Evolutionary conservation across 2,329 filamentous ascomycete genomes (phyloP).

Genomic region (Exserohilum turcica): DNA sequence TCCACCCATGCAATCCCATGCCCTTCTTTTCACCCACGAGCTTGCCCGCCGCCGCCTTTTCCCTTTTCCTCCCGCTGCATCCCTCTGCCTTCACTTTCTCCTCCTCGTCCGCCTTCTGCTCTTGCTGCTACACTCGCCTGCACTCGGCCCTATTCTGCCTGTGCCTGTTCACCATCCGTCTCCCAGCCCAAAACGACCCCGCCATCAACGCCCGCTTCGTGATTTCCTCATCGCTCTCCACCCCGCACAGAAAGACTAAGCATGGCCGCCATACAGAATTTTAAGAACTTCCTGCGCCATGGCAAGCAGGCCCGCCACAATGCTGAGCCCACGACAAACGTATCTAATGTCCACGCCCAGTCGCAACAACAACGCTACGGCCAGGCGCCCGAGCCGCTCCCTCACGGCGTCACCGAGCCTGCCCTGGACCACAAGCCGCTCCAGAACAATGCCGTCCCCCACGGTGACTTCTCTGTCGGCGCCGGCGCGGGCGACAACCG

Average conservation of each 20-base stretch:
- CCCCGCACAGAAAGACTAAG: conserved; percentile 21
- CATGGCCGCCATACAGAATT: conserved; percentile 83
- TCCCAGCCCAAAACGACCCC: conserved; percentile 26
- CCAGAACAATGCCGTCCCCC: conserved; percentile 55
- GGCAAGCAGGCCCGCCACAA: conserved; percentile 88
- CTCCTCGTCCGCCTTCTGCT: background rate
- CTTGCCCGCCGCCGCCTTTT: conserved; percentile 14
- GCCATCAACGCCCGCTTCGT: conserved; percentile 22
- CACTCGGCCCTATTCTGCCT: conserved; percentile 17
- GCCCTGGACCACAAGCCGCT: conserved; percentile 61
- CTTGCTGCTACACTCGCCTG: conserved; percentile 22
- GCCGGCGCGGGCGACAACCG: conserved; percentile 65
- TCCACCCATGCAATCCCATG: conserved; percentile 28
- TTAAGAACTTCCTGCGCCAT: conserved; percentile 98
- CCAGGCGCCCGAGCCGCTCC: conserved; percentile 57
- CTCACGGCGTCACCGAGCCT: conserved; percentile 63
- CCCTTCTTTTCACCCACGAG: conserved; percentile 28
- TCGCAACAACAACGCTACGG: conserved; percentile 61
- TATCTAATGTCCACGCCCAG: conserved; percentile 66
- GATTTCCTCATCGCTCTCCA: conserved; percentile 2
- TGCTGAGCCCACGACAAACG: conserved; percentile 66
- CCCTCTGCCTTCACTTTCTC: no score
- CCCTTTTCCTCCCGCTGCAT: conserved; percentile 16
- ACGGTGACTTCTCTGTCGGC: conserved; percentile 65
- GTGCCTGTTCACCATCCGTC: conserved; percentile 10